These are phyloP conservation scores for Trapa bicornis DNA, from an alignment of 345 rosid species.

Conservation along the genomic window DNA sequence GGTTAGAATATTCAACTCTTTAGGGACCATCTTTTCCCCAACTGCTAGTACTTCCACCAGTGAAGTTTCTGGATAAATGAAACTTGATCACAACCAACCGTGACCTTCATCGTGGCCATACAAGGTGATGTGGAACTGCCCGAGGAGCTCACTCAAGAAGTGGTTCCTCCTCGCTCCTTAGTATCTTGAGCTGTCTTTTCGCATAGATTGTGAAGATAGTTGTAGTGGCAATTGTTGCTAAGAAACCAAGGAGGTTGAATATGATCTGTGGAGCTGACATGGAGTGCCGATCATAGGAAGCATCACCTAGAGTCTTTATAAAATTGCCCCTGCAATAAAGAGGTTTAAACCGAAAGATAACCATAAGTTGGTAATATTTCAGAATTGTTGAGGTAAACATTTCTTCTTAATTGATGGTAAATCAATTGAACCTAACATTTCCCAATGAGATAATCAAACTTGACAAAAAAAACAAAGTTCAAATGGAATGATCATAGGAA, in stretches of 20 bases:
- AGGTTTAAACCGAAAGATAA: slow-evolving; percentile 3
- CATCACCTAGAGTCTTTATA: slow-evolving; percentile 76
- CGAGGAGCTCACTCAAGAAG: slow-evolving; percentile 20
- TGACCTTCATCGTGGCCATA: background rate
- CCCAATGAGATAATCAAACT: background rate
- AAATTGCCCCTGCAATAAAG: slow-evolving; percentile 61
- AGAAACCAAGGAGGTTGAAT: slow-evolving; percentile 65
- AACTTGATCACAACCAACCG: slow-evolving; percentile 9
- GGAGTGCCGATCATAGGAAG: slow-evolving; percentile 42
- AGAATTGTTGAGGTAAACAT: background rate
- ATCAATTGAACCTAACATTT: too few relatives aligned
- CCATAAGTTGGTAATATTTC: background rate
- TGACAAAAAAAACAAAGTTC: too few relatives aligned
- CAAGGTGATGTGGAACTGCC: background rate
- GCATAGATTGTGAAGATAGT: slow-evolving; percentile 65
- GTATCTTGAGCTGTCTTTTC: slow-evolving; percentile 52
- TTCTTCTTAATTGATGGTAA: background rate
- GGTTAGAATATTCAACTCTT: background rate
- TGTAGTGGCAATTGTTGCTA: slow-evolving; percentile 54
- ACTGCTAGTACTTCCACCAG: background rate
- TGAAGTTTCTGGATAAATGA: slow-evolving; percentile 8
- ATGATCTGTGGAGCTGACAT: slow-evolving; percentile 70
- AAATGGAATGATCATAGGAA: slow-evolving; percentile 48
- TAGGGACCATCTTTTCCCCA: background rate
- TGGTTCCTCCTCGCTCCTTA: slow-evolving; percentile 50